Evolutionary conservation across 768 basidiomycete genomes (phyloP).

Genomic region (Trametes elegans): DNA sequence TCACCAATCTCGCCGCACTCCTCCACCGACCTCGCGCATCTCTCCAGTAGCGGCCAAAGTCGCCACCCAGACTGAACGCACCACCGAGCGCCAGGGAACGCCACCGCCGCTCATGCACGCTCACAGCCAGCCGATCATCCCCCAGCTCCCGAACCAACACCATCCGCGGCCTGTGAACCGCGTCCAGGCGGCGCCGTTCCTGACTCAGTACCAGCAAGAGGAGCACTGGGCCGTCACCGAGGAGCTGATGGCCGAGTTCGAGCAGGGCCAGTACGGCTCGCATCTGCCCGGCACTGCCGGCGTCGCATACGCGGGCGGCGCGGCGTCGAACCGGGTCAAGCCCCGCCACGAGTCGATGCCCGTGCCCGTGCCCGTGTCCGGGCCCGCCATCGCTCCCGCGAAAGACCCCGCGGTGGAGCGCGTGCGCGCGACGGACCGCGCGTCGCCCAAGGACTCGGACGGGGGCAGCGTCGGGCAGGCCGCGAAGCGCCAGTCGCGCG

Average conservation of each 20-base stretch:
- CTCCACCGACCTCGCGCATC: slow-evolving; percentile 32
- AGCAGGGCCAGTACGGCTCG: slow-evolving; percentile 54
- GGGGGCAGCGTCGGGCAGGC: slow-evolving; percentile 23
- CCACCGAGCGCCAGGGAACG: slow-evolving; percentile 45
- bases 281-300: slow-evolving; percentile 38
- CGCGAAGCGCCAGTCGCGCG: slow-evolving; percentile 25
- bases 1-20: slow-evolving; percentile 35
- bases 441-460: slow-evolving; percentile 56
- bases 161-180: slow-evolving; percentile 69
- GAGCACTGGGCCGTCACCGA: slow-evolving; percentile 68
- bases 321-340: slow-evolving; percentile 36
- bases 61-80: slow-evolving; percentile 24
- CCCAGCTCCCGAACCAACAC: slow-evolving; percentile 37
- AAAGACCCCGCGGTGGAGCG: slow-evolving; percentile 54
- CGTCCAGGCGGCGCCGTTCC: slow-evolving; percentile 51
- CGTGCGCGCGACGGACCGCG: slow-evolving; percentile 48
- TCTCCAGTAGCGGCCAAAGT: slow-evolving; percentile 34
- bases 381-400: slow-evolving; percentile 30
- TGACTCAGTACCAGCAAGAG: slow-evolving; percentile 54
- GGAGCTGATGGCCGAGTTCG: slow-evolving; percentile 69
- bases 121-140: slow-evolving; percentile 31
- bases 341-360: slow-evolving; percentile 27
- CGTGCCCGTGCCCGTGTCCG: slow-evolving; percentile 36
- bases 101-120: slow-evolving; percentile 37
- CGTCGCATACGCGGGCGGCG: slow-evolving; percentile 48